A percentile compares a stretch with the other conserved stretches of the same genome.
These are phyloP conservation scores for Auxenochlorella pyrenoidosa DNA, from an alignment of 139 green algal species.

Conservation along the genomic window DNA sequence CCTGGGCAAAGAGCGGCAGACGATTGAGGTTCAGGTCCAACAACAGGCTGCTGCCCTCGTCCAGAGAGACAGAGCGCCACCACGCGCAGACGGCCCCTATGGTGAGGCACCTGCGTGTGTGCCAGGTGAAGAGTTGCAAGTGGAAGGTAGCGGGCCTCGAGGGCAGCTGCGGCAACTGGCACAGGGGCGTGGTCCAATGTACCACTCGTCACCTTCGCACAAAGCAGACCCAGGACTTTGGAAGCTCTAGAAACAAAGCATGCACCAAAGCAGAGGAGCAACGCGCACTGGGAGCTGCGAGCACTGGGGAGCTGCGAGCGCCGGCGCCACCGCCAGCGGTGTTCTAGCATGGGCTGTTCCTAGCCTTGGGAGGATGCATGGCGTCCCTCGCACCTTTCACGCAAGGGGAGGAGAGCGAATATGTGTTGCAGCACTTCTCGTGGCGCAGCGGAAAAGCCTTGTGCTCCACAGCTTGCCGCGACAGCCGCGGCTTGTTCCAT, in stretches of 20 bases:
- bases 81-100: slow-evolving; percentile 1
- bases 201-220: too few relatives aligned
- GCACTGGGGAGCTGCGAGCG: neutral
- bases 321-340: neutral
- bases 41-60: neutral
- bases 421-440: neutral
- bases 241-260: too few relatives aligned
- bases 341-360: neutral
- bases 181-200: too few relatives aligned
- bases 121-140: neutral
- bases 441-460: neutral
- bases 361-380: neutral
- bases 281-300: too few relatives aligned
- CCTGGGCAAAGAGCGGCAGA: slow-evolving; percentile 18
- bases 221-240: too few relatives aligned
- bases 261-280: neutral
- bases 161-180: too few relatives aligned
- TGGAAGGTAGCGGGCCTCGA: too few relatives aligned
- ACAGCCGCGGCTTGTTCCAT: too few relatives aligned
- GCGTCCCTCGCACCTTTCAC: neutral
- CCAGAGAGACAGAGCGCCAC: slow-evolving; percentile 7
- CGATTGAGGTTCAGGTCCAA: slow-evolving; percentile 24
- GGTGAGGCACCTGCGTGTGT: neutral
- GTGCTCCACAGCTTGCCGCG: too few relatives aligned
- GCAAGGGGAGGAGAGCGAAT: neutral